Evolutionary conservation across 2,329 filamentous ascomycete species (phyloP).

Genomic region (Diaporthe amygdali): DNA sequence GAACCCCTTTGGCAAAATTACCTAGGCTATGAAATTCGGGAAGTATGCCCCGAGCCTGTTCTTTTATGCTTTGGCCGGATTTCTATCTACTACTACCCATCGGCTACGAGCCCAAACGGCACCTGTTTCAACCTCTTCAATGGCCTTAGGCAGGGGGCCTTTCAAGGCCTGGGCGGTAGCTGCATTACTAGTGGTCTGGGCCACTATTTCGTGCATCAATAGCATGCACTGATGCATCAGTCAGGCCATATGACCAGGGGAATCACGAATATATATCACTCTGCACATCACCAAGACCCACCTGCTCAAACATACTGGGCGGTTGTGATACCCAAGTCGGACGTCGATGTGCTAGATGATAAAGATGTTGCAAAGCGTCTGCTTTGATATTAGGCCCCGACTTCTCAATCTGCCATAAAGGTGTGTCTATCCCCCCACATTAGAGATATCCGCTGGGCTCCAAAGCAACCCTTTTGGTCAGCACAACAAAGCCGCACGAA

Average conservation of each 20-base stretch:
- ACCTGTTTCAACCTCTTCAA: neutral
- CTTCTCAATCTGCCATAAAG: neutral
- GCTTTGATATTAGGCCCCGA: neutral
- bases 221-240: neutral
- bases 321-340: neutral
- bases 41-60: too few relatives aligned
- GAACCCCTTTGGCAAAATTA: too few relatives aligned
- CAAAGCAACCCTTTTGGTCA: neutral
- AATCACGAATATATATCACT: neutral
- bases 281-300: neutral
- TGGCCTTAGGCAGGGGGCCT: neutral
- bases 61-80: neutral
- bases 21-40: too few relatives aligned
- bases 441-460: neutral
- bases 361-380: neutral
- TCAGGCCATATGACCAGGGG: neutral
- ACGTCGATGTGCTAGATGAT: neutral
- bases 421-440: neutral
- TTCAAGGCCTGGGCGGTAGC: neutral
- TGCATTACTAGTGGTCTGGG: neutral
- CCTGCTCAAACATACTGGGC: neutral
- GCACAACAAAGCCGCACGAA: neutral
- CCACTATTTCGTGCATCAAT: neutral
- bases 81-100: neutral
- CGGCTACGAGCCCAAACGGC: neutral